Evolutionary conservation across 371 early-diverging fungal species (phyloP), one percentile per base, ranked within the genome.

Genomic region (Mortierella sp.): DNA sequence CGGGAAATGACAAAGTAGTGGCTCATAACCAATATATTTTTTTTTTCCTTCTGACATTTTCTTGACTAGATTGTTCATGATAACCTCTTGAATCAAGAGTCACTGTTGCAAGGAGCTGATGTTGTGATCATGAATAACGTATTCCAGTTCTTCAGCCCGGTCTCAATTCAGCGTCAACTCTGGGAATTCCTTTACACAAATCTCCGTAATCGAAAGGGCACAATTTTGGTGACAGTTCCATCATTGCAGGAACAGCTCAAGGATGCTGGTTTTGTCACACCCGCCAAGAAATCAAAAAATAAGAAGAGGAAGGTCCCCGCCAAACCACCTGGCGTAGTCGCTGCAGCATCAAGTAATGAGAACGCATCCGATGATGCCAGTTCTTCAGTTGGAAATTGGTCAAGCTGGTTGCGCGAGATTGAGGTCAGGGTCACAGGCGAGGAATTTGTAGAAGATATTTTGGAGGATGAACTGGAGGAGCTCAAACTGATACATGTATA

Each of bases 71-170:
- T 87, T 17, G 70, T 87, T 29, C 87, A 86, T 54, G 85, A 88
- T 61, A 88, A 89, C 73, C 75, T 90, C 37, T 82, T 86, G 70
- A 81, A 75, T 23, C 75, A 82, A 2, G 87, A 86, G 31, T 77
- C 85, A 34, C 60, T 89, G 45, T 32, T 89, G 28, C 74, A 85
- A 42, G 70, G 83, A 22, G 88, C 89, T 6, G 88, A 88, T 67
- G 65, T 89, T 26, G 76, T 90, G 4, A 75, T 89, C 23, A 89
- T 90, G 89, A 89, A 90, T 75, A 90, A 90, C 49, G 91, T 90
- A 0, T 90, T 90, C 66, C 89, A 90, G 66, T 90, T 89, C 75
- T 90, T 90, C 60, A 85, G 85, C 49, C 86, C 87, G 0, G 61
- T 85, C 34, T 67, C 83, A 2, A 68, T 78, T 10, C 91, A 90